Conservation (phyloP, 2,329 filamentous ascomycete species). For the Hypoxylon sp. region DNA sequence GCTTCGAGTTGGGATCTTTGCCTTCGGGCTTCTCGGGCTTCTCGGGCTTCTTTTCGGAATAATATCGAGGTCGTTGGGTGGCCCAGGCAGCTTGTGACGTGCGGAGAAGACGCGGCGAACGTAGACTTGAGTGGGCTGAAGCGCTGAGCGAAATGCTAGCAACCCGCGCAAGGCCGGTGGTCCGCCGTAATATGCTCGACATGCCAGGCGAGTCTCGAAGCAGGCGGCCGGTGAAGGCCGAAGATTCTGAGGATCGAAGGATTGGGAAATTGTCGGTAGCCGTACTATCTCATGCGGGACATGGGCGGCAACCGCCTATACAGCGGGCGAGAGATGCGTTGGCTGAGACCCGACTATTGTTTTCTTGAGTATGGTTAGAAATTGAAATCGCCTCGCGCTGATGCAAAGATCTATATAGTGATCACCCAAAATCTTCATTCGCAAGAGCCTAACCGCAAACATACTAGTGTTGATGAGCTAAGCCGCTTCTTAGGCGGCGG, state of each 20-base stretch:
- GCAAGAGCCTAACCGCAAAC: slow-evolving; percentile 37
- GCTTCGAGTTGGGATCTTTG: slow-evolving; percentile 37
- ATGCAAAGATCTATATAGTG: slow-evolving; percentile 41
- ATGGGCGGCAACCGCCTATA: slow-evolving; percentile 31
- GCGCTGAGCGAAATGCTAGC: slow-evolving; percentile 47
- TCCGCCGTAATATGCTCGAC: slow-evolving; percentile 54
- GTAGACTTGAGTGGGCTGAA: slow-evolving; percentile 48
- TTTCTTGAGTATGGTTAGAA: slow-evolving; percentile 25
- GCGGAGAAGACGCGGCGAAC: slow-evolving; percentile 47
- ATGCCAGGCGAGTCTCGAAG: slow-evolving; percentile 51
- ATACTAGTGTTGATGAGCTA: slow-evolving; percentile 29
- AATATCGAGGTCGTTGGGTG: slow-evolving; percentile 46
- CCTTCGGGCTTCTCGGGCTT: slow-evolving; percentile 39
- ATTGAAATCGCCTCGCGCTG: slow-evolving; percentile 44
- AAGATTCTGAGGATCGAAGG: slow-evolving; percentile 31
- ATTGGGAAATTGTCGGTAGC: slow-evolving; percentile 25
- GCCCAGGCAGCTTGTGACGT: slow-evolving; percentile 49
- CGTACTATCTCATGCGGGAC: slow-evolving; percentile 48
- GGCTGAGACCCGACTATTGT: slow-evolving; percentile 16
- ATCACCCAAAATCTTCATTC: slow-evolving; percentile 46
- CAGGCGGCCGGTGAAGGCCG: slow-evolving; percentile 44
- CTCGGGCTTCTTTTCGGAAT: slow-evolving; percentile 48
- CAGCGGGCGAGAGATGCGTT: slow-evolving; percentile 12
- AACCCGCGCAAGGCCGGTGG: slow-evolving; percentile 50
- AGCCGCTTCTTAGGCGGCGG: slow-evolving; percentile 1